Base-by-base conservation (phyloP, 306 rosid genomes). In the Senna siamea region DNA sequence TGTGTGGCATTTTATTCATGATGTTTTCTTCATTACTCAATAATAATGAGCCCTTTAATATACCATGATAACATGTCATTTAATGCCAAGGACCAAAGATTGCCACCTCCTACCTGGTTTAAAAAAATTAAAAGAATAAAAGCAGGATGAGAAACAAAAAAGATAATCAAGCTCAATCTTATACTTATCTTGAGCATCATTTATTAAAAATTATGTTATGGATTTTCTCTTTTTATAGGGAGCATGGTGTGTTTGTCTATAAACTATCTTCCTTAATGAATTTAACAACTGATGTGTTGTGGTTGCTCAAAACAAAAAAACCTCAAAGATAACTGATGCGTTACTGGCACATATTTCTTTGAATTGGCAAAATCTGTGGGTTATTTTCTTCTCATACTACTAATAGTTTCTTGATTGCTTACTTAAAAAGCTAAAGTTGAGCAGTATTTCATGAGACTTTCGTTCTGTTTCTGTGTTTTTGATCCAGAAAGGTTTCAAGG, bases 401-500 rank as follows among this genome's bases (percentile, higher is more conserved):
- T 4, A 46, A 9, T 34, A 38, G 14, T n/a, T 62, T 48, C 22
- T 50, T 40, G 28, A 22, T 54, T 54, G 11, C 62, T 37, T 17
- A 55, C 58, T 38, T 28, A 50, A 53, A 18, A 8, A 52, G 60
- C 35, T 70, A 63, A 69, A 56, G 65, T 63, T 72, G 40, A 65
- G 76, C 52, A 48, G 19, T 54, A 68, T 81, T 70, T 67, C 51
- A 19, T 70, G 55, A 73, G 55, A 72, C 72, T 72, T 58, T 74
- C 30, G 17, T 20, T 56, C 37, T 28, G 46, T 18, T 18, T 71
- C 43, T 59, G 9, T 50, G 59, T 44, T 75, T 54, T 43, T 77
- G 78, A 55, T 84, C 71, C 93, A 94, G 96, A 85, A 83, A 84
- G 80, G 81, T 85, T 79, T 92, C 99, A 75, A 87, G 97, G 78